Conservation (phyloP, 148 eudicot genomes). For the Pharnaceum exiguum region DNA sequence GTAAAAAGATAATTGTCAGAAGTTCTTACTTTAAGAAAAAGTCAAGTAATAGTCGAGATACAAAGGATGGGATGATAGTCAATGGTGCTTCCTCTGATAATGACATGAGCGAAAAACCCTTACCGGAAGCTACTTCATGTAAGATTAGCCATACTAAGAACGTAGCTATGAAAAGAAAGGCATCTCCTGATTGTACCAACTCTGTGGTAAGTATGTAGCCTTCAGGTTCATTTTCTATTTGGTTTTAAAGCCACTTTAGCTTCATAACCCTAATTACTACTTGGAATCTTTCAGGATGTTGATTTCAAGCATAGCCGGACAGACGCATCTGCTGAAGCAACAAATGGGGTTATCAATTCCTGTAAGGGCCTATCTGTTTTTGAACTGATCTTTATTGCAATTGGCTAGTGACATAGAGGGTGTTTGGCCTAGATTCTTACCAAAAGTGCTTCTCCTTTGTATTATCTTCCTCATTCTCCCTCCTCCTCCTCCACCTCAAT, state of each 20-base stretch:
- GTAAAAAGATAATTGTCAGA: constrained; percentile 32
- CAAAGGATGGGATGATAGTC: constrained; percentile 10
- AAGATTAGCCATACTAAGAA: constrained; percentile 15
- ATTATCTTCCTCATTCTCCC: too few relatives aligned
- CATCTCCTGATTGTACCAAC: constrained; percentile 25
- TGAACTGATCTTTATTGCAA: background rate
- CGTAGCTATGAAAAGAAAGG: constrained; percentile 52
- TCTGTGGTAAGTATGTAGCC: constrained; percentile 32
- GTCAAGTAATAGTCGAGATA: constrained; percentile 19
- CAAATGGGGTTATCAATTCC: constrained; percentile 7
- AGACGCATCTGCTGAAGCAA: constrained; percentile 16
- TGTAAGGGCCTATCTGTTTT: background rate
- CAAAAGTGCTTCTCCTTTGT: too few relatives aligned
- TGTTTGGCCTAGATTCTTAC: too few relatives aligned
- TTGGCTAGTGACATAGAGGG: too few relatives aligned
- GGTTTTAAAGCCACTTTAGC: background rate
- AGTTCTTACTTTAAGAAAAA: constrained; percentile 59
- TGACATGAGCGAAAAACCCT: constrained; percentile 14
- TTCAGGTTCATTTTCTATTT: background rate
- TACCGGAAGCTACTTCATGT: constrained; percentile 19
- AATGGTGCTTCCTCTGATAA: constrained; percentile 11
- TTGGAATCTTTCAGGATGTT: constrained; percentile 32
- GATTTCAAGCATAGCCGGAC: constrained; percentile 30
- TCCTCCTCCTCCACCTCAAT: too few relatives aligned
- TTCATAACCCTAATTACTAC: background rate